Conservation (phyloP, 176 grass and related monocot species). For the Carex scoparia region DNA sequence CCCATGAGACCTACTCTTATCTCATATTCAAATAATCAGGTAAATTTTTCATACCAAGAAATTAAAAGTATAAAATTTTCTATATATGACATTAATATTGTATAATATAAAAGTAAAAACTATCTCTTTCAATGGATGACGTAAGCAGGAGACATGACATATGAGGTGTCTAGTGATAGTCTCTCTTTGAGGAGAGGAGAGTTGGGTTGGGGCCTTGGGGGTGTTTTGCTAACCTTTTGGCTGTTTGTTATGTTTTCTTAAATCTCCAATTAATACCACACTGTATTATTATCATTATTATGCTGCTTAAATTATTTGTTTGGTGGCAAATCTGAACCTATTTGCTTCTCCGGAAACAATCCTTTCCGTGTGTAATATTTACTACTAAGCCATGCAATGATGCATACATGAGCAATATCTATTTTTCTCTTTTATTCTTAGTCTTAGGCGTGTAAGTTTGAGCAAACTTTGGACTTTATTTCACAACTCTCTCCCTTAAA, state of each 20-base stretch:
- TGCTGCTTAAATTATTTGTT: background rate
- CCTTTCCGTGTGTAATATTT: background rate
- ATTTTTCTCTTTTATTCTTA: too few species aligned
- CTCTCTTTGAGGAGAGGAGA: background rate
- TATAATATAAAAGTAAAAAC: background rate
- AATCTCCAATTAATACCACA: constrained; percentile 8
- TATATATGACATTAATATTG: background rate
- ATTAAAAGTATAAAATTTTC: background rate
- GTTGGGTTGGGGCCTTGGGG: background rate
- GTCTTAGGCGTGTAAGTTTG: too few species aligned
- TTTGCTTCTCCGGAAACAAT: background rate
- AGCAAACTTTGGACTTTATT: too few species aligned
- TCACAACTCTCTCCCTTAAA: too few species aligned
- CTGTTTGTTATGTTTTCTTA: background rate
- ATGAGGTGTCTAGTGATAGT: background rate
- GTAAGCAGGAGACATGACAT: background rate
- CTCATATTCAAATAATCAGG: background rate
- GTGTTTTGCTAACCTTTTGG: background rate
- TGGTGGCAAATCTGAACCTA: background rate
- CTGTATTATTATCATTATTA: background rate
- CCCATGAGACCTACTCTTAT: too few species aligned
- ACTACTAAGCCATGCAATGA: background rate
- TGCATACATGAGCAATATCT: too few species aligned
- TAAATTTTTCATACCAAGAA: background rate
- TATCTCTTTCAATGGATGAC: background rate